Evolutionary conservation across 768 basidiomycete species (phyloP), one percentile per base, ranked within the genome.

Genomic region (Chalciporus sphaerocephalus): DNA sequence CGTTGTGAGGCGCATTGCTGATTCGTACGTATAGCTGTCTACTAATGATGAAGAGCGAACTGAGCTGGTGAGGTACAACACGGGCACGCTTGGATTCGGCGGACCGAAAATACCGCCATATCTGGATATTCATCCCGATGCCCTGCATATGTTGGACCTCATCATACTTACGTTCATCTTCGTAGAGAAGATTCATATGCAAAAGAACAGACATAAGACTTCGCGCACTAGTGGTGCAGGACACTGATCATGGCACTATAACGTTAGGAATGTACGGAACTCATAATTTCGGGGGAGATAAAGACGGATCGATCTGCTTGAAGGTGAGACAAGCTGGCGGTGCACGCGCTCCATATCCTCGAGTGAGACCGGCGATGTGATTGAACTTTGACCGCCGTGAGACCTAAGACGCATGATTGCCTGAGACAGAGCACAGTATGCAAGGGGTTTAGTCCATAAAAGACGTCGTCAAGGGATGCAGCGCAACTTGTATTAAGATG

Each of bases 81-180:
- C 44, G 18, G 38, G 42, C 13, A 50, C 47, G 6, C 37, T 52
- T 5, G 56, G 62, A 1, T 44, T 64, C 27, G 20, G 51, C n/a
- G 52, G 53, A 10, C 37, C 42, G 22, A 55, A 42, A 36, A 28
- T 28, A 40, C n/a, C 48, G 21, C 41, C 50, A 0, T 42, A n/a
- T 11, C 50, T 63, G 8, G 54, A 63, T 5, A 30, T 64, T 20
- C 20, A 49, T 33, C 47, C 51, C 2, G 47, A 47, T 1, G 52
- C 46, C n/a, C 32, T 18, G 21, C 50, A 54, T 24, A 64, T 63
- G 47, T 10, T 61, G 25, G 62, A 64, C 40, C 23, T 52, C 22
- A 32, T 63, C 36, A 16, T 61, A 9, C 42, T 59, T 37, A 61
- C 59, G 0, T 64, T 64, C 32, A 47, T 64, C 4, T 63, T 53